phyloP scores from a whole-genome alignment of 192 early-diverging fungal genomes.

The Umbelopsis vinacea region DNA sequence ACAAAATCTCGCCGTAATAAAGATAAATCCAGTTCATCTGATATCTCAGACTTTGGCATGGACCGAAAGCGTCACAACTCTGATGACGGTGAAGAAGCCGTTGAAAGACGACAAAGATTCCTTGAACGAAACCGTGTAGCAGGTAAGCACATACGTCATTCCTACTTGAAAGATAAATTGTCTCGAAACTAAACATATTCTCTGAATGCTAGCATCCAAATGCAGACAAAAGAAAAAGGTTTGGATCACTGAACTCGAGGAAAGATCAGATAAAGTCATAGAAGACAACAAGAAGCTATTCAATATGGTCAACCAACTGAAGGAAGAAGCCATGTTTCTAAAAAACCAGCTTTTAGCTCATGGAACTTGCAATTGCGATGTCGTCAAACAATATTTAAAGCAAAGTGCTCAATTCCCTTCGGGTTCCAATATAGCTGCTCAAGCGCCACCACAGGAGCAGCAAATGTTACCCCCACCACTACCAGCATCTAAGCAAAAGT shows the following conservation, averaged over 20 bases:
- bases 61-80: constrained; percentile 29
- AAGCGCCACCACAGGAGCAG: not conserved
- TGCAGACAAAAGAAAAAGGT: constrained; percentile 39
- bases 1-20: constrained; percentile 14
- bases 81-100: constrained; percentile 36
- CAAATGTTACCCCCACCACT: constrained; percentile 19
- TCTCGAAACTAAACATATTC: not conserved
- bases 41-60: not conserved
- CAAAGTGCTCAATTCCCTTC: not conserved
- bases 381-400: constrained; percentile 29
- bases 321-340: constrained; percentile 26
- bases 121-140: constrained; percentile 36
- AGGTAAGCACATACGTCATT: constrained; percentile 16
- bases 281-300: constrained; percentile 25
- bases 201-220: constrained; percentile 19
- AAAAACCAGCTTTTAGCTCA: constrained; percentile 31
- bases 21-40: not conserved
- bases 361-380: constrained; percentile 25
- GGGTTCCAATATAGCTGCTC: not conserved
- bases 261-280: constrained; percentile 7
- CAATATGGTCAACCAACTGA: constrained; percentile 20
- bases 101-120: constrained; percentile 29
- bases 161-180: not conserved
- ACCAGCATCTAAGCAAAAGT: not conserved
- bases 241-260: constrained; percentile 25